Evolutionary conservation across 352 stramenopile genomes (phyloP), one percentile per base, ranked within the genome.

Genomic region (Phytophthora foliorum): DNA sequence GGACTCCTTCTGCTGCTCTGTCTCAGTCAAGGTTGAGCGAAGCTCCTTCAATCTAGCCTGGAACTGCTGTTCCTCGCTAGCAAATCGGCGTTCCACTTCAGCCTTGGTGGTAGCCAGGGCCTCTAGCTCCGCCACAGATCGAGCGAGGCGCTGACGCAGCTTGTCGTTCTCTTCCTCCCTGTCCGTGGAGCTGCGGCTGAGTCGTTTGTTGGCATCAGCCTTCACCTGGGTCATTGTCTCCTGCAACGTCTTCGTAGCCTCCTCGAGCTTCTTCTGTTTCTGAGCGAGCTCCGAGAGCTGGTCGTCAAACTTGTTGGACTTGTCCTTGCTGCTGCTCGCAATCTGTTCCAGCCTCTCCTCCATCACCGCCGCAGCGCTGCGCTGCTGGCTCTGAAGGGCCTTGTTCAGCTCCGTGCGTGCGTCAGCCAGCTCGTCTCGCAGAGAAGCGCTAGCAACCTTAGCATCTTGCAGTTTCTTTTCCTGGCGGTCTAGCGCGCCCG

Each of bases 311-410:
- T 83, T 84, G 27, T 34, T 65, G 10, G 77, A 76, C 52, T 81
- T 84, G 0, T 88, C 78, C 58, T 89, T 89, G 29, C 69, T 70
- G 14, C 65, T 34, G 27, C 63, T 72, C 11, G 63, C 49, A 11
- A 92, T 68, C 16, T 84, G 59, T n/a, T 81, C 74, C 7, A 90
- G 56, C 31, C 79, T 87, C 22, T 91, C 83, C 16, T 93, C 83
- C 22, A 93, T 67, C n/a, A 70, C 67, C 7, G 63, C 54, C 0
- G 71, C 49, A 25, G 81, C 72, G 27, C 78, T 82, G 31, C 63
- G 77, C 34, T 89, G 77, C 49, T 92, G 81, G 10, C 55, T 75
- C 50, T 87, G 77, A 19, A 91, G 62, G 0, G 83, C 73, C 60
- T 89, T 84, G 13, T 67, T 84, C 1, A 94, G 58, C 49, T 94